Percentiles rank a stretch among this genome's conserved stretches.
Conservation (phyloP, 1,139 yeast species). For the Suhomyces yuchorum region DNA sequence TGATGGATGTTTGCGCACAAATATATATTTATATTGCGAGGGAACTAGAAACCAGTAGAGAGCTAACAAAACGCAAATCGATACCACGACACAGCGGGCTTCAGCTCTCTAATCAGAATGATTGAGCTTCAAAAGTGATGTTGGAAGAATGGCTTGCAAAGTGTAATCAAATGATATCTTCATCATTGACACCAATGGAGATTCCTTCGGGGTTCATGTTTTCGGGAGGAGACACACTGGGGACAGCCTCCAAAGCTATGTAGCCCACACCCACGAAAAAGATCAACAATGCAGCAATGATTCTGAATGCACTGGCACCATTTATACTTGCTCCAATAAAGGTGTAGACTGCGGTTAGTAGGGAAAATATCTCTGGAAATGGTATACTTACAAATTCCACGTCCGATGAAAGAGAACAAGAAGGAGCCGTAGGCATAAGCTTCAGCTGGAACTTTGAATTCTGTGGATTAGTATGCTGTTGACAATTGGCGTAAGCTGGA, state of each 20-base stretch:
- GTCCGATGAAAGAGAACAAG: constrained; percentile 78
- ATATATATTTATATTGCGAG: not conserved
- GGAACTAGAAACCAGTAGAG: not conserved
- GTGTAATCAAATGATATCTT: constrained; percentile 36
- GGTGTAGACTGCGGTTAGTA: constrained; percentile 54
- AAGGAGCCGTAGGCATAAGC: constrained; percentile 77
- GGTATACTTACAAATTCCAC: constrained; percentile 63
- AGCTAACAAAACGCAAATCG: not conserved
- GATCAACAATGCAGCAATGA: constrained; percentile 57
- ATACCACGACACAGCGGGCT: not conserved
- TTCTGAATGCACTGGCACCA: constrained; percentile 58
- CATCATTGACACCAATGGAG: constrained; percentile 46
- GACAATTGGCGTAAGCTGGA: no score
- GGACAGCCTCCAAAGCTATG: constrained; percentile 65
- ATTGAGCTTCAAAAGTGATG: not conserved
- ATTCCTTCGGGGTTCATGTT: constrained; percentile 65
- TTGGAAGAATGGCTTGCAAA: not conserved
- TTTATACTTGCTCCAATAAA: constrained; percentile 65
- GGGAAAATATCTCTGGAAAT: constrained; percentile 15
- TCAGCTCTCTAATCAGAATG: not conserved
- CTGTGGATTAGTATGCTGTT: constrained; percentile 30
- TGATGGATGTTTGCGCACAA: constrained; percentile 6
- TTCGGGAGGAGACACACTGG: constrained; percentile 71
- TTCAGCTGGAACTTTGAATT: constrained; percentile 67
- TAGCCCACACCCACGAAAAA: constrained; percentile 61